Evolutionary conservation across 495 filamentous ascomycete species (phyloP), one percentile per base, ranked within the genome.

Genomic region (Trichoderma virens): DNA sequence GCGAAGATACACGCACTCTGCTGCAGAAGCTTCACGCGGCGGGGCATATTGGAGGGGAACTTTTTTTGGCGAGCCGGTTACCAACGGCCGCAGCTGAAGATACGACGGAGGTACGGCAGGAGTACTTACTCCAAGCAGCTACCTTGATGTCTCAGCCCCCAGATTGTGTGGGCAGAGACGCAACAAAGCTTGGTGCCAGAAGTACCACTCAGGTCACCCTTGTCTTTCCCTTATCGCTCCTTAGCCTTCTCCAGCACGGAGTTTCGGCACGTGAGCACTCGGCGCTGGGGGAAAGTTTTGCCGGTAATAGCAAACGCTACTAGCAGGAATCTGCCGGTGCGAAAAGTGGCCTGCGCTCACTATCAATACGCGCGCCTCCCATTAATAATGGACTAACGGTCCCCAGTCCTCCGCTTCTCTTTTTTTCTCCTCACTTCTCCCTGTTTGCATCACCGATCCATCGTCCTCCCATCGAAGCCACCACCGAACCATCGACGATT

Each of bases 41-140:
- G 51, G 51, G 51, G 51, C 51, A 56, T 20, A 27, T n/a, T 56
- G 51, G 51, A 56, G 51, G 51, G 51, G 51, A 56, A 56, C 51
- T 56, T 56, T 56, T 56, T 56, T 8, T 30, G 9, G 0, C 27
- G 28, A 11, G 11, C 51, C 51, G 51, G 51, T 56, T 56, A 56
- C 51, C 51, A 30, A n/a, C 51, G 51, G 51, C 51, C 28, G 23
- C 23, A 28, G 51, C 9, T 9, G 2, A 11, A 4, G 51, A 56
- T 8, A 16, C 1, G 23, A 27, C 20, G 51, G 14, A 25, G 41
- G 43, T 47, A 47, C 43, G 16, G n/a, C 7, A 8, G n/a, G 7
- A 8, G 43, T 47, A 47, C 43, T 47, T 47, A 18, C 2, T 18
- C 32, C 43, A 23, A 6, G 5, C 18, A 23, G 43, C 18, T 47